These are phyloP conservation scores for Nakaseomyces sp. DNA, from an alignment of 1,139 yeast genomes.

Conservation along the genomic window DNA sequence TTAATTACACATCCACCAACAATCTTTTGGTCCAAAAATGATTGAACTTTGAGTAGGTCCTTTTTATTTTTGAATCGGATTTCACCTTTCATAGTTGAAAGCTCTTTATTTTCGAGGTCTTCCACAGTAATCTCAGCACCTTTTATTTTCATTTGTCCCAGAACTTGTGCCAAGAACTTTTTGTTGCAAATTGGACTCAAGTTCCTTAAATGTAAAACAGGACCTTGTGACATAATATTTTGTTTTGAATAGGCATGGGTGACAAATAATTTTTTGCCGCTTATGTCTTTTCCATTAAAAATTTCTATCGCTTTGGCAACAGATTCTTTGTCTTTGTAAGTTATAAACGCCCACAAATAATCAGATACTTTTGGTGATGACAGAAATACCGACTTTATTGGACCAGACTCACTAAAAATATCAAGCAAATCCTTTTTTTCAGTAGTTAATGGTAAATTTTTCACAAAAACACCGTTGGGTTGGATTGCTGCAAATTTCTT, in stretches of 20 bases:
- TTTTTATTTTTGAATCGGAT: constrained; percentile 20
- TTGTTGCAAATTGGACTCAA: constrained; percentile 23
- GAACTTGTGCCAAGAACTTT: constrained; percentile 8
- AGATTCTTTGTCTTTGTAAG: constrained; percentile 32
- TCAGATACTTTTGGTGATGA: constrained; percentile 32
- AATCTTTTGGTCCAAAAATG: constrained; percentile 21
- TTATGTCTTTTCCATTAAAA: constrained; percentile 26
- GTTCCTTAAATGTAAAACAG: constrained; percentile 19
- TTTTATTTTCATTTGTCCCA: constrained; percentile 13
- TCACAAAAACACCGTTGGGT: constrained; percentile 36
- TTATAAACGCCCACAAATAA: constrained; percentile 41
- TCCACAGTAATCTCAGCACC: constrained; percentile 9
- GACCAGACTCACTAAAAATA: constrained; percentile 36
- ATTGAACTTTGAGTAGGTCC: constrained; percentile 19
- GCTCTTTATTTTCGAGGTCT: constrained; percentile 7
- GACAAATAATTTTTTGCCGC: constrained; percentile 28
- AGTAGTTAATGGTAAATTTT: constrained; percentile 36
- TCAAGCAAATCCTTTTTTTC: constrained; percentile 33
- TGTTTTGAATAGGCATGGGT: constrained; percentile 27
- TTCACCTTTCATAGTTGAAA: constrained; percentile 21
- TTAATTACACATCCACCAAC: constrained; percentile 26
- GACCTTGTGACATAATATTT: constrained; percentile 10
- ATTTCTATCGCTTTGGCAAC: constrained; percentile 26
- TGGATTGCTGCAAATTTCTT: constrained; percentile 13
- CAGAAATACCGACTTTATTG: constrained; percentile 35